Percentiles rank a stretch among this genome's conserved stretches.
These are phyloP conservation scores for Candida ipomoeae DNA, from an alignment of 805 yeast species.

Conservation along the genomic window DNA sequence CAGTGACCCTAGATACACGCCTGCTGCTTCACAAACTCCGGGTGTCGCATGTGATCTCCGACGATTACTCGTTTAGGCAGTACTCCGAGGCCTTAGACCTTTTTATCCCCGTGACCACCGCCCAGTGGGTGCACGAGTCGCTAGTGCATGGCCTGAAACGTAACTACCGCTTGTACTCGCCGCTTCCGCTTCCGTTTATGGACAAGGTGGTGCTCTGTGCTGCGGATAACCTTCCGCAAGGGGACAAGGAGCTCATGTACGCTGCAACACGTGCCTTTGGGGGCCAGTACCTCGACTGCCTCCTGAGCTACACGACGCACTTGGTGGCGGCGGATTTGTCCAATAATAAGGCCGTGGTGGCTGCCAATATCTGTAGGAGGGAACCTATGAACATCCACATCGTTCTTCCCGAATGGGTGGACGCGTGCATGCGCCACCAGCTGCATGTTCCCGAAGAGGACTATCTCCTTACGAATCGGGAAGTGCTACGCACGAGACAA, in stretches of 20 bases:
- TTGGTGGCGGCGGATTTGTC: conserved; percentile 53
- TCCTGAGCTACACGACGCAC: conserved; percentile 77
- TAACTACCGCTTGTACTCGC: conserved; percentile 60
- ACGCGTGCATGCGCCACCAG: conserved; percentile 57
- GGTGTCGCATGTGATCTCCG: conserved; percentile 50
- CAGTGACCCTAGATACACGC: not conserved
- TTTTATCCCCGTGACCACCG: conserved; percentile 63
- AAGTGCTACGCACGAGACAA: conserved; percentile 21
- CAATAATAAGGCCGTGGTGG: conserved; percentile 57
- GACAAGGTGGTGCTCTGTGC: conserved; percentile 59
- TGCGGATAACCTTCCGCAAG: conserved; percentile 50
- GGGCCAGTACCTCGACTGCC: conserved; percentile 60
- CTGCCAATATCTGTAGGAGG: conserved; percentile 33
- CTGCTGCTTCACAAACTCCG: conserved; percentile 2
- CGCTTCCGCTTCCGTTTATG: conserved; percentile 65
- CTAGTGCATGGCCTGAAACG: conserved; percentile 18
- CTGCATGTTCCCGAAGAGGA: conserved; percentile 48
- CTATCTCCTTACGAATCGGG: conserved; percentile 39
- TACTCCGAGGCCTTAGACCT: conserved; percentile 43
- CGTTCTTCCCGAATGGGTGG: conserved; percentile 79
- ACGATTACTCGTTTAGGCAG: conserved; percentile 49
- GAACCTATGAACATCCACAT: conserved; percentile 44
- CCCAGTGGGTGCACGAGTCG: conserved; percentile 57
- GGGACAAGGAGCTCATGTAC: conserved; percentile 63
- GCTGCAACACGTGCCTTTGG: conserved; percentile 73